Percentiles rank a stretch among this genome's conserved stretches.
Evolutionary conservation across 2,329 filamentous ascomycete species (phyloP).

Genomic region (Lecanicillium sp.): DNA sequence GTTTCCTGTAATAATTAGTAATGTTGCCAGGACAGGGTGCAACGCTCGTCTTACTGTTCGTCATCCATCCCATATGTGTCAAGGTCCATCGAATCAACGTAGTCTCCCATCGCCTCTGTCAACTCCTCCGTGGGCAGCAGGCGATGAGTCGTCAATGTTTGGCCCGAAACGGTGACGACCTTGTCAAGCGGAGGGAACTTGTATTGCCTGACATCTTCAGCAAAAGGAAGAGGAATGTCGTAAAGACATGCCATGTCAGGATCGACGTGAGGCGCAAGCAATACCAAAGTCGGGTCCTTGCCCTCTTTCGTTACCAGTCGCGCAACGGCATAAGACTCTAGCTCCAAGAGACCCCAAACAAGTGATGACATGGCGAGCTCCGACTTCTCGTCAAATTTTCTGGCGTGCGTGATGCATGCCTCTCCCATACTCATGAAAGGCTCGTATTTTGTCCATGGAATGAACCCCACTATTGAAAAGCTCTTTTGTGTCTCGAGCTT

Average conservation of each 20-base stretch:
- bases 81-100: constrained; percentile 90
- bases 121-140: constrained; percentile 73
- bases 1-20: constrained; percentile 28
- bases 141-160: constrained; percentile 72
- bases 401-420: constrained; percentile 68
- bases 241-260: constrained; percentile 77
- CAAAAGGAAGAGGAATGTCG: constrained; percentile 85
- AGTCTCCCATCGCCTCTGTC: constrained; percentile 76
- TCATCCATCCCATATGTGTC: constrained; percentile 66
- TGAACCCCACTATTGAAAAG: constrained; percentile 82
- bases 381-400: constrained; percentile 74
- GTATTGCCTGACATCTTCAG: constrained; percentile 86
- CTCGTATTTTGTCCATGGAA: constrained; percentile 70
- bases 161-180: constrained; percentile 81
- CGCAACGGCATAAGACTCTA: constrained; percentile 80
- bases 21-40: no score
- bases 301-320: constrained; percentile 79
- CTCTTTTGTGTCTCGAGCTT: constrained; percentile 70
- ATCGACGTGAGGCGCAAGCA: constrained; percentile 77
- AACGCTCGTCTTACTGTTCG: constrained; percentile 51
- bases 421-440: constrained; percentile 82
- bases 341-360: constrained; percentile 78
- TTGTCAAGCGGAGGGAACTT: constrained; percentile 85
- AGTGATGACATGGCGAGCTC: constrained; percentile 82
- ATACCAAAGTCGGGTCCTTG: constrained; percentile 67